Evolutionary conservation across 352 stramenopile species (phyloP).

Genomic region (Plasmopara halstedii): DNA sequence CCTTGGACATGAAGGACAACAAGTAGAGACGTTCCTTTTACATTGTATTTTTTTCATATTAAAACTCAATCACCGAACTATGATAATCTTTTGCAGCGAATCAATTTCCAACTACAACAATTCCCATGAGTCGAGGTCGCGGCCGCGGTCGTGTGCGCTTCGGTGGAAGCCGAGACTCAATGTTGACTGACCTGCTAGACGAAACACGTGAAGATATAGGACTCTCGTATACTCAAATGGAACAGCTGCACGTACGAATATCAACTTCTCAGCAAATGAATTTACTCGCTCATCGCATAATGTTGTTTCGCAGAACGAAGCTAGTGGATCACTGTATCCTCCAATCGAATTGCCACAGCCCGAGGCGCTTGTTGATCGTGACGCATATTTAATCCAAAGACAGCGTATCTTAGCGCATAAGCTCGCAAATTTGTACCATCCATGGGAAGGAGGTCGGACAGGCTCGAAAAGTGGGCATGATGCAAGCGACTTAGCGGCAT

Average conservation of each 20-base stretch:
- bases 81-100: too few relatives aligned
- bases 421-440: constrained; percentile 59
- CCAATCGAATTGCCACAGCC: constrained; percentile 56
- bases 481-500: constrained; percentile 25
- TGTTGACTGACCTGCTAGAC: constrained; percentile 59
- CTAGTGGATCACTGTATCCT: constrained; percentile 41
- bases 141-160: constrained; percentile 62
- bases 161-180: constrained; percentile 58
- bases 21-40: too few relatives aligned
- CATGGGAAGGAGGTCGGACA: constrained; percentile 36
- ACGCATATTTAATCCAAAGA: constrained; percentile 62
- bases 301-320: constrained; percentile 29
- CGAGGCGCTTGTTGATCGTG: constrained; percentile 40
- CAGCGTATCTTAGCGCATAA: constrained; percentile 63
- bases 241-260: constrained; percentile 48
- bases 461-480: constrained; percentile 17
- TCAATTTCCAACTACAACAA: too few relatives aligned
- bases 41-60: too few relatives aligned
- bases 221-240: constrained; percentile 63
- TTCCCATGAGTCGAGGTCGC: constrained; percentile 51
- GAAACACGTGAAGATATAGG: constrained; percentile 66
- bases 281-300: not conserved
- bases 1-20: too few relatives aligned
- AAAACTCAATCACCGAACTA: too few relatives aligned
- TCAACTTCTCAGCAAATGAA: not conserved